Conservation (phyloP, 2,329 filamentous ascomycete species). For the Setomelanomma holmii region DNA sequence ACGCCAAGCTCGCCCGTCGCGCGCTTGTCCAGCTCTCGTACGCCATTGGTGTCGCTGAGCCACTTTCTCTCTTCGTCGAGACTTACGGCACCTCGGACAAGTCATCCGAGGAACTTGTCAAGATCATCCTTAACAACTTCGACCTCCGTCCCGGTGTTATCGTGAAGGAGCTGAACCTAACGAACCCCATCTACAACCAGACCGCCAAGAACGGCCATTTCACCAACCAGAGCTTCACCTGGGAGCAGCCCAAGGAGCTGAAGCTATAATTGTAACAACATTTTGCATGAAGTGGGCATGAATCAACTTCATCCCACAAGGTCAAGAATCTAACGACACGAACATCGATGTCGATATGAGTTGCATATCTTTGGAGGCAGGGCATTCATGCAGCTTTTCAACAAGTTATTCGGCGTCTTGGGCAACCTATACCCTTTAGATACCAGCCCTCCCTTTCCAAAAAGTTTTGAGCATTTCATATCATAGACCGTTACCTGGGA, state of each 20-base stretch:
- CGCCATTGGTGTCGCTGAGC: slow-evolving; percentile 98
- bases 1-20: slow-evolving; percentile 87
- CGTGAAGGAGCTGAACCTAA: slow-evolving; percentile 93
- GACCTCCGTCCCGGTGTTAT: slow-evolving; percentile 98
- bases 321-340: slow-evolving; percentile 37
- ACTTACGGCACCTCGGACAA: slow-evolving; percentile 93
- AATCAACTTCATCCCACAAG: slow-evolving; percentile 50
- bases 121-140: slow-evolving; percentile 96
- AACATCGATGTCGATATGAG: slow-evolving; percentile 30
- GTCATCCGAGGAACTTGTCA: slow-evolving; percentile 89
- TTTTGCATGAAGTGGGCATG: slow-evolving; percentile 45
- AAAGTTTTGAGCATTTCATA: slow-evolving; percentile 41
- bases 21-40: slow-evolving; percentile 97
- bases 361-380: slow-evolving; percentile 47
- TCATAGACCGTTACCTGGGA: slow-evolving; percentile 1
- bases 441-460: slow-evolving; percentile 37
- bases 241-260: slow-evolving; percentile 97
- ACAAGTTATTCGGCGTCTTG: slow-evolving; percentile 50
- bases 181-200: slow-evolving; percentile 96
- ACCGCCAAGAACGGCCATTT: slow-evolving; percentile 99
- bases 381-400: slow-evolving; percentile 48
- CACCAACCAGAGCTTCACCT: slow-evolving; percentile 96
- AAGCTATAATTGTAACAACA: slow-evolving; percentile 73
- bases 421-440: slow-evolving; percentile 42
- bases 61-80: slow-evolving; percentile 97